Conservation (phyloP, 2,329 filamentous ascomycete species). For the Ophiostoma piceae region DNA sequence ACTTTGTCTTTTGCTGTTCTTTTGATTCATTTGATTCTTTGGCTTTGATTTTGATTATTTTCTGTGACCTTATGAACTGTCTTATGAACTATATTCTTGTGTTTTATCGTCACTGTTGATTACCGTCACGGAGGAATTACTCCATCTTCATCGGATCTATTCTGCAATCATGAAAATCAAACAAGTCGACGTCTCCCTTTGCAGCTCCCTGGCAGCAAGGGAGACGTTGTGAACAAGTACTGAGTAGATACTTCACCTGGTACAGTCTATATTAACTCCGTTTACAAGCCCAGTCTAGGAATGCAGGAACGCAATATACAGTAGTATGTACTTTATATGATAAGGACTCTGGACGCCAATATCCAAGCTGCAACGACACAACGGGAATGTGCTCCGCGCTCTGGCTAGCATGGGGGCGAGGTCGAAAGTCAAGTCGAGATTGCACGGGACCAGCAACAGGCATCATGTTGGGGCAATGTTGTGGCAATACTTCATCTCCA, state of each 20-base stretch:
- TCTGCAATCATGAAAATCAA: background rate
- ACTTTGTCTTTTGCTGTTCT: background rate
- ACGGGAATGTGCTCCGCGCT: conserved; percentile 7
- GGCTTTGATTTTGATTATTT: background rate
- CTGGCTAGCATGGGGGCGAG: background rate
- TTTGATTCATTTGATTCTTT: background rate
- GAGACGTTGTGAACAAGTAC: background rate
- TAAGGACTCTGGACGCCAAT: background rate
- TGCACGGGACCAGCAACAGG: conserved; percentile 4
- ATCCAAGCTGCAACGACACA: background rate
- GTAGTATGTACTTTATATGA: background rate
- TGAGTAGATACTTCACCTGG: background rate
- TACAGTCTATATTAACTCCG: background rate
- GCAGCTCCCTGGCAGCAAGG: background rate
- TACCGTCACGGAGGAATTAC: background rate
- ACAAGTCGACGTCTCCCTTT: background rate
- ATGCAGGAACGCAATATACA: background rate
- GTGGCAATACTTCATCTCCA: background rate
- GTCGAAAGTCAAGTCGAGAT: background rate
- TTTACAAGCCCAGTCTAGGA: background rate
- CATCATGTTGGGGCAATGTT: background rate
- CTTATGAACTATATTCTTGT: background rate
- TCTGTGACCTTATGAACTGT: too few species aligned
- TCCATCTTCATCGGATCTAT: background rate
- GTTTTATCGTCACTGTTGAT: background rate